A percentile compares a stretch with the other conserved stretches of the same genome.
phyloP scores from a whole-genome alignment of 306 rosid species.

The Medicago ruthenica region DNA sequence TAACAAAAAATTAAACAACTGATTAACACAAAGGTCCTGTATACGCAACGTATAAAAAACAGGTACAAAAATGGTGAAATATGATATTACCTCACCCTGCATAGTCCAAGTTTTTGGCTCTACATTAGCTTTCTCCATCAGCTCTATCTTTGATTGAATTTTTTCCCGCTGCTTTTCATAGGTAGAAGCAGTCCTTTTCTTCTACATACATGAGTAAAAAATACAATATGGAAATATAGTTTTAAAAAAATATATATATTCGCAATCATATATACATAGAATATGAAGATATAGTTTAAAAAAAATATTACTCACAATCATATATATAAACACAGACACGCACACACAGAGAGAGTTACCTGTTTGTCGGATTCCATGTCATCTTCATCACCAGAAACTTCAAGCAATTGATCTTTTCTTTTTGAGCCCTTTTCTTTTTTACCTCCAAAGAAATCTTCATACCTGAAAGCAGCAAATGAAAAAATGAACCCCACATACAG shows the following conservation, averaged over 20 bases:
- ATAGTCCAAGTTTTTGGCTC: conserved; percentile 87
- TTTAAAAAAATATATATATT: conserved; percentile 3
- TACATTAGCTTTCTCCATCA: conserved; percentile 80
- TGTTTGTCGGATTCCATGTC: conserved; percentile 50
- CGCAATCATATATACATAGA: background rate
- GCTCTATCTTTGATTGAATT: conserved; percentile 67
- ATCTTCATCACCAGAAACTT: conserved; percentile 52
- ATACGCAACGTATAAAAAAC: conserved; percentile 12
- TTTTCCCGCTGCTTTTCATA: conserved; percentile 69
- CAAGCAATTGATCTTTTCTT: conserved; percentile 46
- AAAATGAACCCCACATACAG: conserved; percentile 29
- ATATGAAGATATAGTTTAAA: conserved; percentile 22
- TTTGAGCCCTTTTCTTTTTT: conserved; percentile 53
- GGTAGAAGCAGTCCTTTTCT: conserved; percentile 62
- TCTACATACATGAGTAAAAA: conserved; percentile 40
- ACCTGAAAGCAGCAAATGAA: conserved; percentile 56
- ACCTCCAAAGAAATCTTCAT: conserved; percentile 74
- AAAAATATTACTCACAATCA: background rate
- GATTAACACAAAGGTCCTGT: conserved; percentile 16
- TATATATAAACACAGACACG: background rate
- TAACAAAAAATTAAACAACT: conserved; percentile 26
- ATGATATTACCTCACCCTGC: conserved; percentile 84
- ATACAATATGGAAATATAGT: conserved; percentile 19
- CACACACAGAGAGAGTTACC: conserved; percentile 35
- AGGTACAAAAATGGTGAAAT: background rate